These are phyloP conservation scores for Colletotrichum australisinense DNA, from an alignment of 2,329 filamentous ascomycete species.

Conservation along the genomic window DNA sequence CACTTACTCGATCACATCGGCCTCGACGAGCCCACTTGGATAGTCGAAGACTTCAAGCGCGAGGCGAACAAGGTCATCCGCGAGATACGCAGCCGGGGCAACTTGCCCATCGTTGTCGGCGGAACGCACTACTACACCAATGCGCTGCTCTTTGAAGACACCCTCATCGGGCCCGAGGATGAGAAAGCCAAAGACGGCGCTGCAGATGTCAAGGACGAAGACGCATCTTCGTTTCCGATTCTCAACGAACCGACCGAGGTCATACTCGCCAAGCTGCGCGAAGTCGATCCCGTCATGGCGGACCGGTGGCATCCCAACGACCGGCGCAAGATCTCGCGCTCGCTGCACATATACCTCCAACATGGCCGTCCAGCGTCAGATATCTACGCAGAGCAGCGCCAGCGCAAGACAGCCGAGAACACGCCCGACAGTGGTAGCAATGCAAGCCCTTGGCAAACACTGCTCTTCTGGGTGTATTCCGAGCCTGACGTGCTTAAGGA, in stretches of 20 bases:
- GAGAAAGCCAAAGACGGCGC: slow-evolving; percentile 35
- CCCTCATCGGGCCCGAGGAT: slow-evolving; percentile 64
- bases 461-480: slow-evolving; percentile 91
- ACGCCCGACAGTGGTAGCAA: slow-evolving; percentile 27
- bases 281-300: slow-evolving; percentile 91
- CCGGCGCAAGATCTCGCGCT: slow-evolving; percentile 86
- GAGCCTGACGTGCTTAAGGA: slow-evolving; percentile 74
- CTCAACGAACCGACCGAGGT: slow-evolving; percentile 77
- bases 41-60: slow-evolving; percentile 79
- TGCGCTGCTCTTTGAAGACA: slow-evolving; percentile 84
- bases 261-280: slow-evolving; percentile 77
- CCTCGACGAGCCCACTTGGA: slow-evolving; percentile 84
- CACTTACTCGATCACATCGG: slow-evolving; percentile 86
- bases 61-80: slow-evolving; percentile 76
- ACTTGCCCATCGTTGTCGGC: slow-evolving; percentile 89
- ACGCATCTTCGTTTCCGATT: slow-evolving; percentile 71
- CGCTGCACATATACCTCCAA: slow-evolving; percentile 88
- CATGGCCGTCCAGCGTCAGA: slow-evolving; percentile 87
- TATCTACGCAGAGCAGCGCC: slow-evolving; percentile 83
- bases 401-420: slow-evolving; percentile 46
- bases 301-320: slow-evolving; percentile 95
- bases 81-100: slow-evolving; percentile 82
- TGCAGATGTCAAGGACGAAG: slow-evolving; percentile 24
- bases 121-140: slow-evolving; percentile 97
- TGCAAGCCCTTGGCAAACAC: slow-evolving; percentile 60